A percentile compares a stretch with the other conserved stretches of the same genome.
These are phyloP conservation scores for Geranium brycei DNA, from an alignment of 345 rosid species.

Conservation along the genomic window DNA sequence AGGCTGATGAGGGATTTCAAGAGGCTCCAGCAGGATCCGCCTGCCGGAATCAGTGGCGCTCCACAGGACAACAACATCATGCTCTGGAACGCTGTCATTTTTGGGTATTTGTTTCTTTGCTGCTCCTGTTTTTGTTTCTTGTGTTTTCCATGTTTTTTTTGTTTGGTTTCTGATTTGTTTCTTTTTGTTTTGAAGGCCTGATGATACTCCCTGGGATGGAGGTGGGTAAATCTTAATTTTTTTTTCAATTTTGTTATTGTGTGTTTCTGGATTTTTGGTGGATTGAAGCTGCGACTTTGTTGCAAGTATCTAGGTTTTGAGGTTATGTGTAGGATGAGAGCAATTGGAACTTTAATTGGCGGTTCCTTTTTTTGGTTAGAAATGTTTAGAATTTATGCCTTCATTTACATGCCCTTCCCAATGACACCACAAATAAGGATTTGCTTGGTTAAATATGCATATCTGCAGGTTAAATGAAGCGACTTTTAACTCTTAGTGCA, in stretches of 20 bases:
- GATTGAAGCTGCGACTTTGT: too few species aligned
- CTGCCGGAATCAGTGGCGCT: constrained; percentile 43
- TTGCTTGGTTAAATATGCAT: too few species aligned
- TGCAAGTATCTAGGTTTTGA: background rate
- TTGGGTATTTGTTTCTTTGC: constrained; percentile 19
- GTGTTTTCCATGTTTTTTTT: background rate
- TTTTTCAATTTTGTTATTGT: too few species aligned
- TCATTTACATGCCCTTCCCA: too few species aligned
- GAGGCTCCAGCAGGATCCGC: constrained; percentile 51
- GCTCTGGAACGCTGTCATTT: constrained; percentile 55
- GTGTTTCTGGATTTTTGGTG: too few species aligned
- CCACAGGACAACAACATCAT: constrained; percentile 47
- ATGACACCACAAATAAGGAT: too few species aligned
- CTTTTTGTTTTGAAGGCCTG: constrained; percentile 43
- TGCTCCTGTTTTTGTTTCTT: constrained; percentile 10
- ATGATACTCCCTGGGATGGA: constrained; percentile 82
- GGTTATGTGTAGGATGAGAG: too few species aligned
- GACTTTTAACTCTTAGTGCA: too few species aligned
- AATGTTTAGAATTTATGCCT: too few species aligned
- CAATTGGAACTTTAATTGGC: too few species aligned
- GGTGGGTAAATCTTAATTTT: constrained; percentile 26
- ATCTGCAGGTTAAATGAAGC: too few species aligned
- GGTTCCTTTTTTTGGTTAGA: too few species aligned
- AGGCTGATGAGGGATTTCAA: constrained; percentile 59
- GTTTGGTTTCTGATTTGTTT: background rate